Evolutionary conservation across 768 basidiomycete species (phyloP).

Genomic region (Tubosaeta sp.): DNA sequence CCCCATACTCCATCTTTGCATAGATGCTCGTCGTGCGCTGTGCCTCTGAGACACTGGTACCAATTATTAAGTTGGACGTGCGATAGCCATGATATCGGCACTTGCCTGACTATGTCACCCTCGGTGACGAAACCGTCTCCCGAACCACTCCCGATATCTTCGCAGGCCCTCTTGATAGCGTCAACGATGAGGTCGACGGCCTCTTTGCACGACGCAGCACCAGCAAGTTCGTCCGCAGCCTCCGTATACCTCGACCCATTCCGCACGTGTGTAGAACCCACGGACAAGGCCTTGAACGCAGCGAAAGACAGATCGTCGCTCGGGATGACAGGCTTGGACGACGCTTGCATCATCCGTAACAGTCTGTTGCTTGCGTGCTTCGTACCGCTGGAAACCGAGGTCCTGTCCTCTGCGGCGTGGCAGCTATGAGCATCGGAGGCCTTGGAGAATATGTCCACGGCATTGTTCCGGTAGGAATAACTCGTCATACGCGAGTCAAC

Average conservation of each 20-base stretch:
- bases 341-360: constrained; percentile 25
- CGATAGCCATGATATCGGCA: background rate
- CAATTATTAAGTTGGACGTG: background rate
- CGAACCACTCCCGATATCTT: constrained; percentile 47
- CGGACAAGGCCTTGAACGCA: constrained; percentile 77
- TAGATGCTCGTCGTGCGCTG: constrained; percentile 81
- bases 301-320: constrained; percentile 48
- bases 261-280: constrained; percentile 54
- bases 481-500: constrained; percentile 70
- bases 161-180: constrained; percentile 63
- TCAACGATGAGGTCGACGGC: constrained; percentile 74
- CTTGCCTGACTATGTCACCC: constrained; percentile 79
- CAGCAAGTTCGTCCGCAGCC: constrained; percentile 56
- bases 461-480: constrained; percentile 78
- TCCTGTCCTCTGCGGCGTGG: background rate
- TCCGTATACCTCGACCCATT: constrained; percentile 46
- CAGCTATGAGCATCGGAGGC: background rate
- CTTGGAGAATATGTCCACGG: constrained; percentile 29
- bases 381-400: background rate
- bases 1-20: constrained; percentile 90
- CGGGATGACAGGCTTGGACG: constrained; percentile 31
- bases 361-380: constrained; percentile 15
- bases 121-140: constrained; percentile 50
- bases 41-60: constrained; percentile 70
- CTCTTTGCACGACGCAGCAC: constrained; percentile 68